phyloP scores from a whole-genome alignment of 1,139 yeast species.

The Spencermartinsiella ligniputridi region DNA sequence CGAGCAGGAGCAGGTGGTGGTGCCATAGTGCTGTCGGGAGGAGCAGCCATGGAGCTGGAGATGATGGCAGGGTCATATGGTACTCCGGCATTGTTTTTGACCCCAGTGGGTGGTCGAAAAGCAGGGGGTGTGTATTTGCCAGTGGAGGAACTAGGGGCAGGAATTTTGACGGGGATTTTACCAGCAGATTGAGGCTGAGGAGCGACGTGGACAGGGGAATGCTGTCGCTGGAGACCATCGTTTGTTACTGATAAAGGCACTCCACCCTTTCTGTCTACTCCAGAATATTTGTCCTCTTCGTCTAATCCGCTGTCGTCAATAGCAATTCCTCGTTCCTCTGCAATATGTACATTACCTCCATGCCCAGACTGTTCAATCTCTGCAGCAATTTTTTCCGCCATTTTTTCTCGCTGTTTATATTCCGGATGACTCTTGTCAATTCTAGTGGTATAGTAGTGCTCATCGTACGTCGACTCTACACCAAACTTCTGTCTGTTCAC shows the following conservation, averaged over 20 bases:
- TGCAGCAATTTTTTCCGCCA: conserved; percentile 73
- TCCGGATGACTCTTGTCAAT: conserved; percentile 74
- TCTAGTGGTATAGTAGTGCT: conserved; percentile 81
- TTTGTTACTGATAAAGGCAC: conserved; percentile 10
- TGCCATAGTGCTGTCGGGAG: conserved; percentile 4
- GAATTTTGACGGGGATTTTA: neutral
- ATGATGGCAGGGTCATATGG: conserved; percentile 70
- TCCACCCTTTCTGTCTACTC: conserved; percentile 51
- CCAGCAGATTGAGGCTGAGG: neutral
- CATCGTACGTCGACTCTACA: conserved; percentile 81
- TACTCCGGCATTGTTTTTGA: conserved; percentile 17
- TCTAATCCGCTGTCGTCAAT: conserved; percentile 85
- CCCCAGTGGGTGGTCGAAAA: conserved; percentile 46
- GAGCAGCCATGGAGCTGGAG: conserved; percentile 35
- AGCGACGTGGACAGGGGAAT: conserved; percentile 6
- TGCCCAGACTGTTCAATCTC: conserved; percentile 70
- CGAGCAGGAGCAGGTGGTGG: conserved; percentile 2
- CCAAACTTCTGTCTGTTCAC: conserved; percentile 88
- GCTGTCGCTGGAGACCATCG: too few relatives aligned
- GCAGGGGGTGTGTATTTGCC: conserved; percentile 60
- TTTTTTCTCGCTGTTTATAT: conserved; percentile 56
- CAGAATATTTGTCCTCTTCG: conserved; percentile 95
- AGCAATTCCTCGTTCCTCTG: conserved; percentile 81
- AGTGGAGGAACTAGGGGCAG: conserved; percentile 1
- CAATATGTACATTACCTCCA: conserved; percentile 70